Evolutionary conservation across 78 protist genomes (phyloP).

Genomic region (Pigoraptor vietnamica): DNA sequence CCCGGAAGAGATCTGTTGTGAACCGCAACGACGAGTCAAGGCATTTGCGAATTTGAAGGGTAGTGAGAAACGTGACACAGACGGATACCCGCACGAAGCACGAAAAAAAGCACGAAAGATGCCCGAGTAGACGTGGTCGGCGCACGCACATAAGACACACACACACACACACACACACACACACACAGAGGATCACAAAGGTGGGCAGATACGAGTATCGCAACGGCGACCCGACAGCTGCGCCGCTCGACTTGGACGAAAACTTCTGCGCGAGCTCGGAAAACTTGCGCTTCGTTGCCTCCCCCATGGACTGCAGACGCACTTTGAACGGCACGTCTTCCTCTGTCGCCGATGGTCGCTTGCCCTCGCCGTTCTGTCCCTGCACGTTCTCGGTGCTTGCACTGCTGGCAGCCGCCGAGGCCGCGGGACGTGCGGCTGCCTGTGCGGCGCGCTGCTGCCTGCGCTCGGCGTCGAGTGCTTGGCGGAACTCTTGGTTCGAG

Average conservation of each 20-base stretch:
- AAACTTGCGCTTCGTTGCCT: background rate
- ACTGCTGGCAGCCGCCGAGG: too few species aligned
- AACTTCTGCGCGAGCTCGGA: background rate
- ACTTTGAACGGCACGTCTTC: background rate
- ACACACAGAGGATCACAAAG: background rate
- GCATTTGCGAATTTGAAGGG: background rate
- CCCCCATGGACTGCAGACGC: background rate
- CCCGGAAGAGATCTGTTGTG: background rate
- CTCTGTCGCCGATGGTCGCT: background rate
- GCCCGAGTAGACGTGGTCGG: background rate
- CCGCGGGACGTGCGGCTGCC: background rate
- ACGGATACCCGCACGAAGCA: background rate
- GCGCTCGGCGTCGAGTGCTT: background rate
- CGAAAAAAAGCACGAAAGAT: background rate
- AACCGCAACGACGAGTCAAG: background rate
- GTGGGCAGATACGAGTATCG: background rate
- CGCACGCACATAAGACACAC: background rate
- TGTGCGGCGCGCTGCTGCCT: background rate
- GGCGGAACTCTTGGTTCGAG: background rate
- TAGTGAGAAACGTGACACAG: background rate
- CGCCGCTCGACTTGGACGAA: background rate
- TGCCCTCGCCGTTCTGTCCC: too few species aligned
- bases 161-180: background rate
- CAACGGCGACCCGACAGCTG: background rate
- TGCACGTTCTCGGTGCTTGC: too few species aligned